Conservation (phyloP, 2,329 filamentous ascomycete species). For the Escovopsis sp. region DNA sequence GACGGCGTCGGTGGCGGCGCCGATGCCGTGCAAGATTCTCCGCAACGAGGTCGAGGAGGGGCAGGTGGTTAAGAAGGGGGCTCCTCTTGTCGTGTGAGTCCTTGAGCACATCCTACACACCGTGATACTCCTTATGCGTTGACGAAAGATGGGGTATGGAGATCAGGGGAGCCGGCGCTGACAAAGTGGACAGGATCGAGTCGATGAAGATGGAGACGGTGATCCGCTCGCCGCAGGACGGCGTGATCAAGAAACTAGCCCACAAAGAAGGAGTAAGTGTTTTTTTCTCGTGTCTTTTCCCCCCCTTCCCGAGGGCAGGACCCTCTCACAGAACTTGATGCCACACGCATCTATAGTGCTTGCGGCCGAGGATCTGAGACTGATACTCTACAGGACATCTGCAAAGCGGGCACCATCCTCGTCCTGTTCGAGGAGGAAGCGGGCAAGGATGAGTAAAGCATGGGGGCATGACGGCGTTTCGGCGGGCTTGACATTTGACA, state of each 20-base stretch:
- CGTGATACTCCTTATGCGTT: no score
- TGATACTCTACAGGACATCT: constrained; percentile 45
- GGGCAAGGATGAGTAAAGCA: constrained; percentile 12
- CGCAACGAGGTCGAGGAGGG: constrained; percentile 79
- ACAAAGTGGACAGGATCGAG: constrained; percentile 44
- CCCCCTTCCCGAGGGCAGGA: not conserved
- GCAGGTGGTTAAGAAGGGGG: constrained; percentile 68
- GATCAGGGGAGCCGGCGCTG: constrained; percentile 17
- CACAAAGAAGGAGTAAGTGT: constrained; percentile 57
- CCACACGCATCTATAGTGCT: no score
- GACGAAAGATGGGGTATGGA: not conserved
- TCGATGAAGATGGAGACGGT: constrained; percentile 88
- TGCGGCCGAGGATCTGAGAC: no score
- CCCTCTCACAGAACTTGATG: no score
- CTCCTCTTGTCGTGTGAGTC: constrained; percentile 67
- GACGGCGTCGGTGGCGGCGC: constrained; percentile 70
- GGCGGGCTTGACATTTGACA: no score
- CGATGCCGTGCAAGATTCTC: constrained; percentile 95
- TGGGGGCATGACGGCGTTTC: constrained; percentile 4
- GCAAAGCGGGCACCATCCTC: constrained; percentile 60
- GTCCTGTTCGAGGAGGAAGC: constrained; percentile 53
- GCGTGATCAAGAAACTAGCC: constrained; percentile 55
- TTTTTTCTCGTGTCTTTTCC: no score
- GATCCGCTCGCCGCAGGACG: constrained; percentile 61
- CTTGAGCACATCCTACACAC: no score